Percentiles rank a stretch among this genome's conserved stretches.
Evolutionary conservation across 2,329 filamentous ascomycete species (phyloP).

Genomic region (Sporothrix brunneoviolacea): DNA sequence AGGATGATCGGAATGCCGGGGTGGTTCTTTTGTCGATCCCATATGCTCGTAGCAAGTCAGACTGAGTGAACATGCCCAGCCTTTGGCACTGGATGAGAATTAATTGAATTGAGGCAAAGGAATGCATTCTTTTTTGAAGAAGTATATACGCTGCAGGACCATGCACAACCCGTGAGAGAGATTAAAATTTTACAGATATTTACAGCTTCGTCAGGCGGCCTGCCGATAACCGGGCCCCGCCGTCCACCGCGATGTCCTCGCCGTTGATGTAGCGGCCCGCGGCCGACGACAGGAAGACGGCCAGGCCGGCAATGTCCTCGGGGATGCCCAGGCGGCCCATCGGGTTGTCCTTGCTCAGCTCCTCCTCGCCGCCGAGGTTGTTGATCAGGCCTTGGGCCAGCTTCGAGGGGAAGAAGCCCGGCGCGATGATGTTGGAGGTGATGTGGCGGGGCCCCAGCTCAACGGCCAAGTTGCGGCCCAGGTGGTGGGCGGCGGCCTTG

Average conservation of each 20-base stretch:
- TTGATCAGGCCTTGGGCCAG: slow-evolving; percentile 61
- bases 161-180: too few relatives aligned
- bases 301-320: slow-evolving; percentile 54
- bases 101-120: too few relatives aligned
- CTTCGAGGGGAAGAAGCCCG: slow-evolving; percentile 62
- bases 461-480: slow-evolving; percentile 56
- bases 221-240: slow-evolving; percentile 25
- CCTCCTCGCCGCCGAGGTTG: slow-evolving; percentile 48
- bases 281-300: slow-evolving; percentile 50
- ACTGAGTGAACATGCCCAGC: too few relatives aligned
- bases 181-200: too few relatives aligned
- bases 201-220: slow-evolving; percentile 25
- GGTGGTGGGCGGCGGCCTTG: slow-evolving; percentile 59
- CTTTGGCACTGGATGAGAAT: too few relatives aligned
- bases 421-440: slow-evolving; percentile 58
- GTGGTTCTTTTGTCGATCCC: too few relatives aligned
- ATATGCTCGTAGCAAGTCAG: too few relatives aligned
- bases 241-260: slow-evolving; percentile 31
- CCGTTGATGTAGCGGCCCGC: slow-evolving; percentile 45
- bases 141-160: too few relatives aligned
- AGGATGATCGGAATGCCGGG: too few relatives aligned
- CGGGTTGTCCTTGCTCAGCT: slow-evolving; percentile 44
- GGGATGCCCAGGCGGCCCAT: slow-evolving; percentile 48
- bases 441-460: slow-evolving; percentile 61
- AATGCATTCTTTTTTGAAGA: too few relatives aligned